Evolutionary conservation across 768 basidiomycete species (phyloP), one percentile per base, ranked within the genome.

Genomic region (Suillus fuscotomentosus): DNA sequence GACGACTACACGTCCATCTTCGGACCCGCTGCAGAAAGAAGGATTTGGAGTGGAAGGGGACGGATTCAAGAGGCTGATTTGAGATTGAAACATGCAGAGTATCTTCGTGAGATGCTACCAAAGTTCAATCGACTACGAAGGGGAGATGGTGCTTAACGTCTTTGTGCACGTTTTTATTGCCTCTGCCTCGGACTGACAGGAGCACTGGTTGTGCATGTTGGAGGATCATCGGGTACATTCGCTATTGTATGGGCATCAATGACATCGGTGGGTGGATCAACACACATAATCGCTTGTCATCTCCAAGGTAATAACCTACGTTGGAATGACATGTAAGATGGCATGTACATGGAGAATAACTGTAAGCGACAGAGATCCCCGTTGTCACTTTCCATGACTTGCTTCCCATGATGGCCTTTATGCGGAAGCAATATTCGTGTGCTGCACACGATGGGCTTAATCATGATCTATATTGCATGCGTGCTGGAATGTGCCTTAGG

Each of bases 51-150:
- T 67, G 94, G 93, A 17, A 83, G 90, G 66, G 94, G 94, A 9
- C 86, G 88, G 68, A 81, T 88, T 0, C 94, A 96, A 70, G 95
- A 95, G 70, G 83, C 84, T 34, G 94, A 94, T 70, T 74, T 98
- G 65, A 82, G 94, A 61, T 79, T 84, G 53, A 98, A 98, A 72
- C 96, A 98, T 70, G 86, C 88, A 5, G 95, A 97, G 70, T 98
- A 98, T 75, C 81, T 99, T 60, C 81, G 88, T 50, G 97, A 98
- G 74, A 95, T 95, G 88, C 70, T 95, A 51, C 92, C 92, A 53
- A 94, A 95, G 77, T 95, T 95, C 71, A 94, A 95, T 74, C 78
- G 92, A 59, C 71, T 93, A 63, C 77, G 90, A 17, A 59, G 57
- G 41, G 57, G 57, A 13, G 57, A 59, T 42, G 57, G 57, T 20